Base-by-base conservation (phyloP, 257 asterid genomes). In the Nicotiana paniculata region DNA sequence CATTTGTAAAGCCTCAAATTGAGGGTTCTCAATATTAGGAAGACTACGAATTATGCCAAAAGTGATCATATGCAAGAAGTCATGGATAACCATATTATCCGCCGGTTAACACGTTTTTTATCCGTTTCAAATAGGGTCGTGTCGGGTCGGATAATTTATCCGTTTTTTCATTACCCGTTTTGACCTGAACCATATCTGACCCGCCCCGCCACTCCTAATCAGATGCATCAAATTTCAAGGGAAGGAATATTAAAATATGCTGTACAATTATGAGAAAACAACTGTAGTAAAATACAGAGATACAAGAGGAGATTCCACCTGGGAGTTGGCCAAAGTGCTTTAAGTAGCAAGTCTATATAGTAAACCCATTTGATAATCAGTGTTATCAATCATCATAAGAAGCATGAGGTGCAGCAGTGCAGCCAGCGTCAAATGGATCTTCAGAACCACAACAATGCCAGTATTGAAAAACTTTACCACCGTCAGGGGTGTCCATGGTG, bases 401-500 rank as follows among this genome's bases (percentile, higher is more conserved):
- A 82, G 89, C 85, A 85, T 96, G 99, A 81, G 97, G 97, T 21
- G 98, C 88, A 32, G 97, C 94, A 17, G 98, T 94, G 83, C 98
- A 96, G 58, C 98, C 99, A 37, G 90, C 86, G 84, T 91, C 90
- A 82, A 93, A 94, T 43, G 96, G 96, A 85, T 96, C 97, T 83
- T 96, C 99, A 39, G 97, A 92, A 1, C 97, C 99, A 90, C 99
- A 96, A 81, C 99, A 96, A 87, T 96, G 99, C 99, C 99, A 96
- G 82, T 96, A 96, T 35, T 96, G 94, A 6, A 85, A 82, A 43
- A 96, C 93, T 85, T 89, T 90, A 83, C 99, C 98, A 2, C 95
- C 86, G 65, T 86, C 93, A 1, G 98, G 97, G 35, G 98, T 94
- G 81, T 90, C 87, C 97, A 96, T 83, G 77, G 97, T 94, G 81